These are phyloP conservation scores for Suillus brevipes DNA, from an alignment of 768 basidiomycete species.

Conservation along the genomic window DNA sequence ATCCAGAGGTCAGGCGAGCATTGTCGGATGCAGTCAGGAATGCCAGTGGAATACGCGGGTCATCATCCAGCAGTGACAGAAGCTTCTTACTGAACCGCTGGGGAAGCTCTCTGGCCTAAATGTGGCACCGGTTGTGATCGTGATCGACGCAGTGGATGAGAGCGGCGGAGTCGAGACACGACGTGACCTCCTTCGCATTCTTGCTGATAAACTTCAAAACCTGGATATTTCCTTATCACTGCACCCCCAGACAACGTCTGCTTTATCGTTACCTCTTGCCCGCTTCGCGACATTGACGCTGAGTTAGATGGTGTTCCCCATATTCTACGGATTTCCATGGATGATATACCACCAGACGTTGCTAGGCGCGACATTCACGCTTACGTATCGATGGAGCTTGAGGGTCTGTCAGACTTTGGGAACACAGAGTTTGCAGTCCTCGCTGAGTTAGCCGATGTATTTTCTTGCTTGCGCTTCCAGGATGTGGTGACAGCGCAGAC, in stretches of 20 bases:
- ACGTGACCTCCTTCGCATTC: conserved; percentile 13
- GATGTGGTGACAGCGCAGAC: not conserved
- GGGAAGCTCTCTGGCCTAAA: not conserved
- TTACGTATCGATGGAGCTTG: not conserved
- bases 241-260: conserved; percentile 9
- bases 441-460: not conserved
- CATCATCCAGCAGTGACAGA: conserved; percentile 14
- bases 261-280: conserved; percentile 10
- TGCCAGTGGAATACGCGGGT: not conserved
- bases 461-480: conserved; percentile 11
- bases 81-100: conserved; percentile 18
- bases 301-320: not conserved
- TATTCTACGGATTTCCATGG: not conserved
- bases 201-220: not conserved
- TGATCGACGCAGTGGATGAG: conserved; percentile 28
- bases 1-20: not conserved
- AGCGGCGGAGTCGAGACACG: conserved; percentile 8
- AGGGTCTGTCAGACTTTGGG: not conserved
- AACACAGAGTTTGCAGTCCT: not conserved
- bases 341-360: not conserved
- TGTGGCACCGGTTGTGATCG: conserved; percentile 21
- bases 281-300: conserved; percentile 5
- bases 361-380: not conserved
- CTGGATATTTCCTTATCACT: not conserved
- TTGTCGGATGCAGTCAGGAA: not conserved